Base-by-base conservation (phyloP, 441 rosid species). In the Populus hybrid region DNA sequence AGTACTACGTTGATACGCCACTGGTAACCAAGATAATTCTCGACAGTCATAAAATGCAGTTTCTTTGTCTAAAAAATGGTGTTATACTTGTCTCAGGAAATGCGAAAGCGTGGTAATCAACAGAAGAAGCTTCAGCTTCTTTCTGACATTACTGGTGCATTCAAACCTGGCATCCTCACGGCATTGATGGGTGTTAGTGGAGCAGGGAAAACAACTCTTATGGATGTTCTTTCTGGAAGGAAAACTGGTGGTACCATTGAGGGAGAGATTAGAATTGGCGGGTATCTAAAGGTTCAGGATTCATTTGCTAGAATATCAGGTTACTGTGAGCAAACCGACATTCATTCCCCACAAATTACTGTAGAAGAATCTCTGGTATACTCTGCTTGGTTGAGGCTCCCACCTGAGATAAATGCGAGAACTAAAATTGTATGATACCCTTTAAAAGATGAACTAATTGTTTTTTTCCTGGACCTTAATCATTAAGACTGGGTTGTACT, bases 141-240 rank as follows among this genome's bases (percentile, higher is more conserved):
- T 30, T 67, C 84, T 65, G 90, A 86, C 77, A 91, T 91, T 71
- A 94, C 94, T 6, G 87, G 99, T 14, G 92, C 90, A 67, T 94
- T 96, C 82, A 88, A 93, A 82, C 98, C 98, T 26, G 97, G 98
- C 46, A 89, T 94, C 18, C 85, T 96, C 69, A 94, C 99, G 26
- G 98, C 99, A 69, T 71, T 96, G 24, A 91, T 96, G 97, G 99
- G 99, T 69, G 95, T 91, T 10, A 92, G 98, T 78, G 99, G 99
- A 79, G 98, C 99, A 14, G 97, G 99, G 67, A 96, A 96, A 86
- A 96, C 99, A 0, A 96, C 97, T 7, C 79, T 96, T 82, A 92
- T 96, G 98, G 98, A 96, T 84, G 98, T 96, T 83, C 83, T 96
- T 40, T 97, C 97, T 0, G 98, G 99, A 68, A 82, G 98, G 79